Base-by-base conservation (phyloP, 2,329 filamentous ascomycete genomes). In the Teratosphaeria pseudoeucalypti region DNA sequence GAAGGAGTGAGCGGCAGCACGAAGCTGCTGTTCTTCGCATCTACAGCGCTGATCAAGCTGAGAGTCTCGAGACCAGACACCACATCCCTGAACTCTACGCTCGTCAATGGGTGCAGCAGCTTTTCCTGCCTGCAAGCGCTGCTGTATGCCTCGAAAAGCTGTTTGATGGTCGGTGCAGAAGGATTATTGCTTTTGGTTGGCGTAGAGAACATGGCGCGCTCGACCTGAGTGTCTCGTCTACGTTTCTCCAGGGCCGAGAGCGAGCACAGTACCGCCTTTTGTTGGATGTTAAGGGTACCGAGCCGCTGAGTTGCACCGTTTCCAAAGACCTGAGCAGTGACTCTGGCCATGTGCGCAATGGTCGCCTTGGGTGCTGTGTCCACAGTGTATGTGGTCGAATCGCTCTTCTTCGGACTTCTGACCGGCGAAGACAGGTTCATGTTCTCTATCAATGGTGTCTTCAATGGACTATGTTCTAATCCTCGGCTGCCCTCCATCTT, bases 41-140 rank as follows among this genome's bases (percentile, higher is more conserved):
- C 71, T 76, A 89, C 69, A 75, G 86, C 74, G 72, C 87, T 80
- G 6, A 96, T 81, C 26, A 97, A 78, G 1, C 90, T 92, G 54
- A 96, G 77, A 0, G 92, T 94, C 77, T 99, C 94, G 57, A 99
- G 76, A 66, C 90, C 95, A 39, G 88, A 86, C 23, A 96, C 81
- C 5, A 99, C 92, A 74, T 99, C 94, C 60, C 91, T 85, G 74
- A 99, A 99, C 73, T 99, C 94, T 5, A 90, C 94, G 68, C 84
- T 88, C 1, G 90, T 94, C 2, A 99, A 82, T 0, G 92, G 89
- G 66, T 96, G 91, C 2, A 99, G 81, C 10, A 95, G 80, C n/a
- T 91, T 89, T 68, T 97, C 92, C 39, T 85, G 84, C 60, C 85
- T 92, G 75, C 94, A 99, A 16, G 96, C 80, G 37, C 82, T 78